Evolutionary conservation across 1,284 basidiomycete species (phyloP), one percentile per base, ranked within the genome.

Genomic region (Leccinum solheimii): DNA sequence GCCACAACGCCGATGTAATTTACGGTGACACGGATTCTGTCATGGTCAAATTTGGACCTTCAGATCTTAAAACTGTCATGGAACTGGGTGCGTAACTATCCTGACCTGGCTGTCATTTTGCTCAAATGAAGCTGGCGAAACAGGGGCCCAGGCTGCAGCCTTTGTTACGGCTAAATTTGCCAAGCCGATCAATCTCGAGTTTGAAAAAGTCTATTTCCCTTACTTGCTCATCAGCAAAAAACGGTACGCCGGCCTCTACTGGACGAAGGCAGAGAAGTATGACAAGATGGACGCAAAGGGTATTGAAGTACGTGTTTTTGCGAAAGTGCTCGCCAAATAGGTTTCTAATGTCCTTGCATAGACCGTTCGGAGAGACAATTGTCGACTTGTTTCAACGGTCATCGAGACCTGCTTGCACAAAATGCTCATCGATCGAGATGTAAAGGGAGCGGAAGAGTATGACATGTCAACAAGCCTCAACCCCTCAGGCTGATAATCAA

Each of bases 201-300:
- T 98, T 78, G 95, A 98, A 75, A 98, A 98, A 74, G 95, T 98
- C 1, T 98, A 98, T 77, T 98, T 92, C 75, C 95, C 95, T 3
- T 98, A 98, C 74, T 78, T 98, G 57, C 86, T 98, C 45, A 98
- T 98, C 76, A 97, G 81, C 82, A 98, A 98, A 78, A 98, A 98
- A 77, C 87, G 96, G 36, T 98, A 98, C 76, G 95, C 96, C 3
- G 96, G 95, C 4, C 77, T 97, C 60, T 97, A 98, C 72, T 98
- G 96, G 96, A 98, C 95, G 1, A 88, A 86, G 65, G 80, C 89
- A 7, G 95, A 97, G 52, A 96, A 94, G 75, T 95, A 92, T 68
- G 96, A 98, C 76, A 98, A 98, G 79, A 97, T 98, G 96, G 95
- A 98, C 69, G 91, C 96, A 1, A 98, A 98, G 77, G 95, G 95